Conservation (phyloP, 768 basidiomycete species). For the Gelatoporia subvermispora region DNA sequence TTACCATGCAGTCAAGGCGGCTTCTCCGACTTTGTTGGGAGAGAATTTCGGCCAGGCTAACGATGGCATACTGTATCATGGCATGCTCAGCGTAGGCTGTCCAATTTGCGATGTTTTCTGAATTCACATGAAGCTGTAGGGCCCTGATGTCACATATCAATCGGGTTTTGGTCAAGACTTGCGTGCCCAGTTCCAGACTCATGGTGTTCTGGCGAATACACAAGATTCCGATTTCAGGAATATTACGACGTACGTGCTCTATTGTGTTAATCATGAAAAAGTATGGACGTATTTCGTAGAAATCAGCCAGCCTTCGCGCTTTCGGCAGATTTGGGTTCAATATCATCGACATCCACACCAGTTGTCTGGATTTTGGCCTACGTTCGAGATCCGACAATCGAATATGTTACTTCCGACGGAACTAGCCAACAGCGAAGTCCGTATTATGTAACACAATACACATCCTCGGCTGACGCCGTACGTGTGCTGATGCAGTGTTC, state of each 20-base stretch:
- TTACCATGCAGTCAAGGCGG: conserved; percentile 8
- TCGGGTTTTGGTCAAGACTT: conserved; percentile 2
- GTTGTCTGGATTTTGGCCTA: conserved; percentile 25
- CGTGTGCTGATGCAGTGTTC: conserved; percentile 6
- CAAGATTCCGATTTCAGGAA: conserved; percentile 3
- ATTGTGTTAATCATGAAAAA: not conserved
- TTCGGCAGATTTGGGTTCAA: conserved; percentile 21
- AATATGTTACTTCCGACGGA: conserved; percentile 13
- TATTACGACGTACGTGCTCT: conserved; percentile 7
- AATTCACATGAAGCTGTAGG: conserved; percentile 1
- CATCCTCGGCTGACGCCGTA: conserved; percentile 5
- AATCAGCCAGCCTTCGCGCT: conserved; percentile 20
- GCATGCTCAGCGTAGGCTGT: not conserved
- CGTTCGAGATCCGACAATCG: conserved; percentile 20
- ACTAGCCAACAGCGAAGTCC: conserved; percentile 12
- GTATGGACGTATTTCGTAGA: not conserved
- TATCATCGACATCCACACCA: conserved; percentile 12
- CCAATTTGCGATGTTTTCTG: not conserved
- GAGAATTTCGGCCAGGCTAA: conserved; percentile 9
- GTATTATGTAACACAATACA: conserved; percentile 10
- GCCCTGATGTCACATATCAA: conserved; percentile 9
- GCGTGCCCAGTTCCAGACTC: conserved; percentile 13
- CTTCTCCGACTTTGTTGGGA: not conserved
- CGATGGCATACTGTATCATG: conserved; percentile 10
- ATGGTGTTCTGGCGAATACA: conserved; percentile 13